A percentile compares a stretch with the other conserved stretches of the same genome.
Evolutionary conservation across 2,329 filamentous ascomycete species (phyloP).

Genomic region (Talaromyces sp.): DNA sequence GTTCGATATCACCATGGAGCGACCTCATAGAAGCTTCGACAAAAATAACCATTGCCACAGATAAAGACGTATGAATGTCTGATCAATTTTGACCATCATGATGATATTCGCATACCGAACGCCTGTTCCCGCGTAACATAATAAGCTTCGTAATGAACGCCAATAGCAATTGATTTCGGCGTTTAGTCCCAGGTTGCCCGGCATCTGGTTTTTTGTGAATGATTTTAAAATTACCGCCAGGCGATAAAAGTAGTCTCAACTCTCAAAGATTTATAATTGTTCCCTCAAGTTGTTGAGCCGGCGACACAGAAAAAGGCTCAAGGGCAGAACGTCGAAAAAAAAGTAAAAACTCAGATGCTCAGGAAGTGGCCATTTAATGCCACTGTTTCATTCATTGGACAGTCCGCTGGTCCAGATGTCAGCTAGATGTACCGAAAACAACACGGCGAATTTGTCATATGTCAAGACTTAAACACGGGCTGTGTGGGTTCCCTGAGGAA

Average conservation of each 20-base stretch:
- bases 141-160: slow-evolving; percentile 45
- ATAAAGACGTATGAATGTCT: neutral
- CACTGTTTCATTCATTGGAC: slow-evolving; percentile 37
- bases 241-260: slow-evolving; percentile 2
- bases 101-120: neutral
- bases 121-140: neutral
- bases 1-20: neutral
- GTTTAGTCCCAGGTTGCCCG: slow-evolving; percentile 45
- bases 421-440: neutral
- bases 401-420: slow-evolving; percentile 42
- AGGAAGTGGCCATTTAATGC: slow-evolving; percentile 22
- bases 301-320: slow-evolving; percentile 6
- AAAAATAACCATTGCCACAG: neutral
- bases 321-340: slow-evolving; percentile 13
- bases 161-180: slow-evolving; percentile 22
- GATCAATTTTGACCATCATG: neutral
- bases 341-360: slow-evolving; percentile 9
- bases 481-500: neutral
- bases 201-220: slow-evolving; percentile 7
- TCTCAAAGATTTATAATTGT: neutral
- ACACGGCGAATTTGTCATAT: neutral
- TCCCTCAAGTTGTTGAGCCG: neutral
- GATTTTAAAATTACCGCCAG: slow-evolving; percentile 1
- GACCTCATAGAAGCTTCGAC: neutral
- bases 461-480: neutral